Percentiles rank a stretch among this genome's conserved stretches.
Conservation (phyloP, 768 basidiomycete species). For the Cubamyces sp. region DNA sequence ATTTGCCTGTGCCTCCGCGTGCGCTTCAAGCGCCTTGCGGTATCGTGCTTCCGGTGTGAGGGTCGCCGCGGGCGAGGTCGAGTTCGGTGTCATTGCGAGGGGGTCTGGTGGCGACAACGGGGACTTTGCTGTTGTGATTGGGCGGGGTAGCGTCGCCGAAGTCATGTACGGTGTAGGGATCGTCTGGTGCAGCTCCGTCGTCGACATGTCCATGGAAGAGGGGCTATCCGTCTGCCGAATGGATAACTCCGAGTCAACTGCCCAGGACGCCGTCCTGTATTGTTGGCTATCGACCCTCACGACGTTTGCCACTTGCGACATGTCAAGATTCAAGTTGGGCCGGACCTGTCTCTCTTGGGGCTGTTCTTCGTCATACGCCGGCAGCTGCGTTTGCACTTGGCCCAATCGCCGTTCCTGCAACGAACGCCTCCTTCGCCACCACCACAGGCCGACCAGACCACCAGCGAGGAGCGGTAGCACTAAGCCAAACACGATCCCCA, state of each 20-base stretch:
- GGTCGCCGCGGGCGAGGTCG: conserved; percentile 22
- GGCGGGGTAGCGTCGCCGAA: background rate
- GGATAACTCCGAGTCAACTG: conserved; percentile 9
- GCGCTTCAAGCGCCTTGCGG: conserved; percentile 25
- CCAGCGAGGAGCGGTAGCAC: conserved; percentile 36
- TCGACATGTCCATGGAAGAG: conserved; percentile 22
- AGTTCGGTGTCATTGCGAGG: conserved; percentile 12
- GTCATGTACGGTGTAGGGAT: conserved; percentile 18
- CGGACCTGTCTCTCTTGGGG: background rate
- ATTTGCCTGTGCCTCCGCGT: conserved; percentile 24
- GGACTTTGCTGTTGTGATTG: background rate
- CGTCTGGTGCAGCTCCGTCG: conserved; percentile 6
- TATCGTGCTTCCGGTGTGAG: conserved; percentile 19
- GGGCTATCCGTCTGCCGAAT: conserved; percentile 16
- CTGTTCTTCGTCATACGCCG: conserved; percentile 18
- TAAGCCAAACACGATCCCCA: conserved; percentile 39
- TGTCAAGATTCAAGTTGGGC: conserved; percentile 18
- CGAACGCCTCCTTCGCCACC: conserved; percentile 22
- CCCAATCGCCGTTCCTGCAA: conserved; percentile 15
- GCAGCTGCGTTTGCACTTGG: conserved; percentile 16
- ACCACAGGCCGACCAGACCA: conserved; percentile 28
- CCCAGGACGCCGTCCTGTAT: conserved; percentile 13
- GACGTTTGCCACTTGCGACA: conserved; percentile 13
- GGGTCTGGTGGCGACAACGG: background rate
- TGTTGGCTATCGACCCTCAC: conserved; percentile 5